These are phyloP conservation scores for Aspergillus hancockii DNA, from an alignment of 495 filamentous ascomycete species.

Conservation along the genomic window DNA sequence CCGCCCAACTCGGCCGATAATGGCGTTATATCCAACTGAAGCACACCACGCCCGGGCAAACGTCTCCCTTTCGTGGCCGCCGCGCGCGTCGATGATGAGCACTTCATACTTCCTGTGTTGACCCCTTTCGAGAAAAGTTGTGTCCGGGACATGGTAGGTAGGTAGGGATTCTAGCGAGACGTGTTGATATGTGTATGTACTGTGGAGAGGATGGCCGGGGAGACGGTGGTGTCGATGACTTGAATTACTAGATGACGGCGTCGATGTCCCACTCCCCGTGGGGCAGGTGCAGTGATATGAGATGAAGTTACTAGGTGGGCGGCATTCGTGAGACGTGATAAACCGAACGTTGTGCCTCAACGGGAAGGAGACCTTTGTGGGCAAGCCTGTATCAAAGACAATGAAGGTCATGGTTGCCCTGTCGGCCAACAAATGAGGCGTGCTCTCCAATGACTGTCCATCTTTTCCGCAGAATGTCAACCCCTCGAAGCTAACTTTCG, in stretches of 20 bases:
- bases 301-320: conserved; percentile 48
- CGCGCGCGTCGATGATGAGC: conserved; percentile 50
- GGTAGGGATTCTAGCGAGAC: conserved; percentile 56
- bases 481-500: conserved; percentile 20
- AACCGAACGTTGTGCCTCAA: conserved; percentile 66
- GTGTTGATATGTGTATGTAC: conserved; percentile 57
- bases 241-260: conserved; percentile 14
- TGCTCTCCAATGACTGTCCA: conserved; percentile 23
- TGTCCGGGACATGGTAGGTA: conserved; percentile 17
- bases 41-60: conserved; percentile 70
- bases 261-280: conserved; percentile 41
- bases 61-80: conserved; percentile 60
- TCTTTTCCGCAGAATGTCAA: conserved; percentile 27
- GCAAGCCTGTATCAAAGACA: conserved; percentile 21
- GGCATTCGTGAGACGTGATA: conserved; percentile 65
- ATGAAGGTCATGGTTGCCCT: conserved; percentile 57
- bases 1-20: conserved; percentile 64
- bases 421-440: conserved; percentile 43
- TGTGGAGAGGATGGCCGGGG: conserved; percentile 65
- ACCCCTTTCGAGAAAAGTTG: conserved; percentile 5
- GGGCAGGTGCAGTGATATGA: conserved; percentile 39
- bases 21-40: conserved; percentile 64
- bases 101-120: conserved; percentile 41
- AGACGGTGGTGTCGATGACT: conserved; percentile 27
- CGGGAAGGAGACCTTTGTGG: conserved; percentile 45